Percentiles rank a stretch among this genome's conserved stretches.
phyloP scores from a whole-genome alignment of 768 basidiomycete species.

The Leccinum obscurum region DNA sequence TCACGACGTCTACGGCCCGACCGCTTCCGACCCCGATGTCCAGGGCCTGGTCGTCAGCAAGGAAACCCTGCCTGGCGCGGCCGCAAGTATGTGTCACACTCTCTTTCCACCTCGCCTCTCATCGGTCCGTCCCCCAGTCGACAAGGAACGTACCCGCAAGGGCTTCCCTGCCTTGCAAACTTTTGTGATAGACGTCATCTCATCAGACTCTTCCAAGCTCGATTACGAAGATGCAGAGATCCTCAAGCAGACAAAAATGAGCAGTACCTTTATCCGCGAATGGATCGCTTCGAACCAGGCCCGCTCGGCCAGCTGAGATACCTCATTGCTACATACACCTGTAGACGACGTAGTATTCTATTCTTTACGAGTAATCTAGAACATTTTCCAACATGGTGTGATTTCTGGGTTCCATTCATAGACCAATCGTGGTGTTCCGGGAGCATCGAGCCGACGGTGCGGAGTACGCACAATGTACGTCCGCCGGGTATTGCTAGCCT shows the following conservation, averaged over 20 bases:
- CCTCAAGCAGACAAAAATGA: conserved; percentile 84
- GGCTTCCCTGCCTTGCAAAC: conserved; percentile 59
- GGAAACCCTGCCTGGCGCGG: conserved; percentile 81
- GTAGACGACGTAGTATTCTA: conserved; percentile 7
- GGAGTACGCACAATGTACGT: conserved; percentile 5
- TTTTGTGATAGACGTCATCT: conserved; percentile 90
- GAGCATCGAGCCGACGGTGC: not conserved
- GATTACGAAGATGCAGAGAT: conserved; percentile 66
- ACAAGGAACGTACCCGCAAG: conserved; percentile 54
- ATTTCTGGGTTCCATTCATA: not conserved
- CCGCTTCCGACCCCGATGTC: conserved; percentile 82
- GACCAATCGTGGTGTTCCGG: not conserved
- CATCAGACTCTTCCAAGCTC: conserved; percentile 55
- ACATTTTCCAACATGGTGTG: not conserved
- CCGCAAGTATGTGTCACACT: conserved; percentile 51
- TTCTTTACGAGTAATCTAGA: conserved; percentile 4
- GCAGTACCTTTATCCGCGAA: conserved; percentile 88
- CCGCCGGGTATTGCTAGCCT: not conserved
- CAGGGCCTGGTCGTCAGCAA: conserved; percentile 90
- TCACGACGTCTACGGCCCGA: conserved; percentile 88
- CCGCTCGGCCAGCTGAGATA: conserved; percentile 10
- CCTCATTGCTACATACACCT: not conserved
- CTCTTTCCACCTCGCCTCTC: not conserved
- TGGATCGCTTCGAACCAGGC: conserved; percentile 63
- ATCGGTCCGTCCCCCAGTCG: conserved; percentile 47